These are phyloP conservation scores for Ganoderma lingzhi DNA, from an alignment of 1,284 basidiomycete genomes.

Conservation along the genomic window DNA sequence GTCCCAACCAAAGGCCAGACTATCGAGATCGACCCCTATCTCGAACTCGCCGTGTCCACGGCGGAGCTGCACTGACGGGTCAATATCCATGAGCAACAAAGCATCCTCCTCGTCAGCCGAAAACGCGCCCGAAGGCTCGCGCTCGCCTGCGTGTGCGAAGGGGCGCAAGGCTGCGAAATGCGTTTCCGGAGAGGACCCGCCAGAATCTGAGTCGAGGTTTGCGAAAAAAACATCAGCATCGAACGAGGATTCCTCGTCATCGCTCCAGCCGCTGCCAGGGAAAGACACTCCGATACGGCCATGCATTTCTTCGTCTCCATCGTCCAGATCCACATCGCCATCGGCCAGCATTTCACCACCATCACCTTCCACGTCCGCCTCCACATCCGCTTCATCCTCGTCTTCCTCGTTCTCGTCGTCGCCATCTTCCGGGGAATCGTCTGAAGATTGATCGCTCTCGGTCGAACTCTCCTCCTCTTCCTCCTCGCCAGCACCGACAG, in stretches of 20 bases:
- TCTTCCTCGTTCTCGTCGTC: constrained; percentile 61
- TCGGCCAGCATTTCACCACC: constrained; percentile 6
- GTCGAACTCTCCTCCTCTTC: constrained; percentile 34
- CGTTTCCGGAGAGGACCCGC: constrained; percentile 41
- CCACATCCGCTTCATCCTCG: constrained; percentile 47
- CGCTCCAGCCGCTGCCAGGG: constrained; percentile 72
- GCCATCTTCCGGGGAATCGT: constrained; percentile 53
- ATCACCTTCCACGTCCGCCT: constrained; percentile 42
- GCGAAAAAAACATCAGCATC: constrained; percentile 84
- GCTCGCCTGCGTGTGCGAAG: constrained; percentile 35
- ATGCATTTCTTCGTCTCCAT: constrained; percentile 42
- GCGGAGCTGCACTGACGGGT: constrained; percentile 40
- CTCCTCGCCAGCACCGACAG: constrained; percentile 64
- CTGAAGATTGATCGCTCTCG: constrained; percentile 45
- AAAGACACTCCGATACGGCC: constrained; percentile 52
- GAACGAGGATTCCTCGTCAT: constrained; percentile 74
- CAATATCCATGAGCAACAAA: constrained; percentile 41
- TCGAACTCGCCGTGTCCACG: constrained; percentile 40
- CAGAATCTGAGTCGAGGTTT: constrained; percentile 66
- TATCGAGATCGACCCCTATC: constrained; percentile 41
- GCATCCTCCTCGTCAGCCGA: constrained; percentile 43
- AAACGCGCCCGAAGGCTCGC: constrained; percentile 35
- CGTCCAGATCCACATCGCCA: constrained; percentile 19
- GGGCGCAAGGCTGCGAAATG: constrained; percentile 46
- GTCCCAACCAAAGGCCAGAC: constrained; percentile 40